Conservation (phyloP, 768 basidiomycete genomes). For the Sistotremastrum niveocremeum region DNA sequence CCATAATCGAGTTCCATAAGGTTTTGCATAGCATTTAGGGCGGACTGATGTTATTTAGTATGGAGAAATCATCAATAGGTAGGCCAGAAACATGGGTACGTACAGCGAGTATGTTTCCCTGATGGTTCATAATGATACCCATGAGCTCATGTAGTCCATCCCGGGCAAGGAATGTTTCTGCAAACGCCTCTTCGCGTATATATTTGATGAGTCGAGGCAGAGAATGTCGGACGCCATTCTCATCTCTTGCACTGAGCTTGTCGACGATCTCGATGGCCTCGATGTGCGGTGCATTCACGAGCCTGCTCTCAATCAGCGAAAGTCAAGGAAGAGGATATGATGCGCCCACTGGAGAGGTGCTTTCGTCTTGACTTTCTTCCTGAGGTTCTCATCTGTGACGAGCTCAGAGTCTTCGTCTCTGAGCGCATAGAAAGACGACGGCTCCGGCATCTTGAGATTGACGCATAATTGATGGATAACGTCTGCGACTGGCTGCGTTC, state of each 20-base stretch:
- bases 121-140: constrained; percentile 45
- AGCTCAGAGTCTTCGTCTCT: constrained; percentile 74
- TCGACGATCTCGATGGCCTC: constrained; percentile 69
- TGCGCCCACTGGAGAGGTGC: constrained; percentile 58
- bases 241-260: constrained; percentile 48
- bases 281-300: constrained; percentile 66
- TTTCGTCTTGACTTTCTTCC: constrained; percentile 68
- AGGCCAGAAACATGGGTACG: constrained; percentile 12
- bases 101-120: constrained; percentile 81
- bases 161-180: constrained; percentile 59
- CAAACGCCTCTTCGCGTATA: constrained; percentile 69
- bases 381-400: constrained; percentile 78
- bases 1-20: constrained; percentile 79
- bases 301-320: constrained; percentile 25
- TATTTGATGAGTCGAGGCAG: background rate
- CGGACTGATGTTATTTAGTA: constrained; percentile 40
- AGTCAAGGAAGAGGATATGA: background rate
- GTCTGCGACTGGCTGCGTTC: constrained; percentile 70
- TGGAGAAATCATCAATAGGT: background rate
- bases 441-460: constrained; percentile 67
- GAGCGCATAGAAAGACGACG: constrained; percentile 59
- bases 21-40: constrained; percentile 74
- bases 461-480: constrained; percentile 73
- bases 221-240: constrained; percentile 34
- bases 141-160: constrained; percentile 63